phyloP scores from a whole-genome alignment of 257 asterid species.

The Capsicum chinense region DNA sequence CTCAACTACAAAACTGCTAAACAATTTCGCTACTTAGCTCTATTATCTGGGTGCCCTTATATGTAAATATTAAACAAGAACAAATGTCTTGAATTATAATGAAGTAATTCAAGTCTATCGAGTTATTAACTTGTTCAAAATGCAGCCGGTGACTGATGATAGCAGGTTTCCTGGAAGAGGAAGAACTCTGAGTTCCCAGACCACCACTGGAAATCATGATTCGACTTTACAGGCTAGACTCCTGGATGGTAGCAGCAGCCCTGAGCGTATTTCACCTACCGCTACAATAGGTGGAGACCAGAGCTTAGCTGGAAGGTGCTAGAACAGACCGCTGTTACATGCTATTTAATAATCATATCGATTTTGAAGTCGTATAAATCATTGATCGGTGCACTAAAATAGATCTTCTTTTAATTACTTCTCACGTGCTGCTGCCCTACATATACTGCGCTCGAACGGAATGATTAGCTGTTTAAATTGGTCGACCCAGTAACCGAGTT shows the following conservation, averaged over 20 bases:
- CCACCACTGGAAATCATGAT: constrained; percentile 46
- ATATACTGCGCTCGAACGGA: background rate
- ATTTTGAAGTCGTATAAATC: background rate
- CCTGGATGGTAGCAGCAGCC: constrained; percentile 50
- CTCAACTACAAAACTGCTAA: background rate
- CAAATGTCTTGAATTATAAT: constrained; percentile 12
- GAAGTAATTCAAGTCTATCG: constrained; percentile 27
- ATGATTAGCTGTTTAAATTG: constrained; percentile 4
- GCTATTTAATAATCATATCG: background rate
- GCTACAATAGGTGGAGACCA: constrained; percentile 46
- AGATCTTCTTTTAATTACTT: background rate
- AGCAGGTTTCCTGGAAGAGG: constrained; percentile 77
- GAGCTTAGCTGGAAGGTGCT: constrained; percentile 48
- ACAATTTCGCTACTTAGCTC: background rate
- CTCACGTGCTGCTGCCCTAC: background rate
- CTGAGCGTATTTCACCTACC: constrained; percentile 44
- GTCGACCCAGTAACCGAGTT: constrained; percentile 9
- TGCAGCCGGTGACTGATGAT: constrained; percentile 53
- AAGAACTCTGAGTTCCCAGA: constrained; percentile 57
- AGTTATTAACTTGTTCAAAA: constrained; percentile 27
- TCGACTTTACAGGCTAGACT: constrained; percentile 66
- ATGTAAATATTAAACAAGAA: background rate
- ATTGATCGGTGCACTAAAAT: background rate
- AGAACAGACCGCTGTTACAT: background rate
- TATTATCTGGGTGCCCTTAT: constrained; percentile 4